phyloP scores from a whole-genome alignment of 345 rosid species.

The Euclidium syriacum region DNA sequence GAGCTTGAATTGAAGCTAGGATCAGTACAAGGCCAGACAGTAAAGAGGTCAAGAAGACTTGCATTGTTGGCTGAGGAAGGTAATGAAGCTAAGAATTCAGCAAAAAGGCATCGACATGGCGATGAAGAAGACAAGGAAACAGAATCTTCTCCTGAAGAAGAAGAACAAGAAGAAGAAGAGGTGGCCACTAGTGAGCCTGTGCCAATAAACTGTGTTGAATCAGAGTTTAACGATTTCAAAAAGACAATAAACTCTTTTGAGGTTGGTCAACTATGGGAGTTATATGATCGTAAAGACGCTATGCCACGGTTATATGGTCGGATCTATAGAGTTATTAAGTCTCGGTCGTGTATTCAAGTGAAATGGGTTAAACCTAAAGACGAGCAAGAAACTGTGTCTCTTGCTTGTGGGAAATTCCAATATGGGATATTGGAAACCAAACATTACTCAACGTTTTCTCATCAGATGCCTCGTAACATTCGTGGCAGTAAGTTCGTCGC shows the following conservation, averaged over 20 bases:
- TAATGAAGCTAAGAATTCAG: background rate
- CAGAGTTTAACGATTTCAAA: constrained; percentile 69
- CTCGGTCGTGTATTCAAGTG: constrained; percentile 40
- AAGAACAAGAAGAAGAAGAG: constrained; percentile 1
- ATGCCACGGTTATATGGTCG: constrained; percentile 77
- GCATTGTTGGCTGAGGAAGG: background rate
- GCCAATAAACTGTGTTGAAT: constrained; percentile 36
- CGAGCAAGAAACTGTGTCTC: constrained; percentile 34
- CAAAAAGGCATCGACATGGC: background rate
- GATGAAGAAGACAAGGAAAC: no score
- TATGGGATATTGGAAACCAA: constrained; percentile 31
- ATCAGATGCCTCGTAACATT: no score
- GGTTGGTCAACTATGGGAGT: constrained; percentile 66
- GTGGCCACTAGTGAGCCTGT: constrained; percentile 1
- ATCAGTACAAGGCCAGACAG: background rate
- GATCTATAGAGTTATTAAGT: constrained; percentile 42
- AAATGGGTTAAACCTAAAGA: constrained; percentile 57
- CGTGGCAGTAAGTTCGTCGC: no score
- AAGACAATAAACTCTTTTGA: constrained; percentile 42
- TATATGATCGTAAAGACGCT: constrained; percentile 56
- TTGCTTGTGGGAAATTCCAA: constrained; percentile 57
- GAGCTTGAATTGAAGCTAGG: background rate
- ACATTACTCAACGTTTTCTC: no score
- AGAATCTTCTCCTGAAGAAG: background rate
- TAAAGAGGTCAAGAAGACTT: constrained; percentile 2